phyloP scores from a whole-genome alignment of 441 rosid species.

The Pelargonium australe region DNA sequence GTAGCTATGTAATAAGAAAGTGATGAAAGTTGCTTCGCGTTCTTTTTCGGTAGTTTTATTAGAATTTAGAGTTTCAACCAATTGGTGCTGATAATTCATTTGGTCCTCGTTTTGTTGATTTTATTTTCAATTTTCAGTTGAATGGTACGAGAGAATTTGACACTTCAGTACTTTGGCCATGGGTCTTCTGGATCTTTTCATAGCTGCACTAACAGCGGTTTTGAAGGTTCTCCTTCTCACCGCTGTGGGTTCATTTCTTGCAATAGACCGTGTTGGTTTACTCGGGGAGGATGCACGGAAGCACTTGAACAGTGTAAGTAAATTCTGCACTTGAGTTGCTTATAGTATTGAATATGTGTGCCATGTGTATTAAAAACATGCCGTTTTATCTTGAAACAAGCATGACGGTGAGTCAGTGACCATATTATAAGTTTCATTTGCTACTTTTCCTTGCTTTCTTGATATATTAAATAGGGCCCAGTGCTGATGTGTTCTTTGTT shows the following conservation, averaged over 20 bases:
- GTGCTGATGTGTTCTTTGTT: neutral
- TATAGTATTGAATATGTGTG: neutral
- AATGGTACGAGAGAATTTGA: neutral
- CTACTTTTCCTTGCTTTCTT: neutral
- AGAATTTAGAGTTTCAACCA: neutral
- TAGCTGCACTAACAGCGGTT: slow-evolving; percentile 26
- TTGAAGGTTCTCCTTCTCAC: slow-evolving; percentile 27
- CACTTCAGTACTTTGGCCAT: slow-evolving; percentile 5
- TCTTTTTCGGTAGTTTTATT: too few relatives aligned
- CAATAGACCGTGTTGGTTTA: slow-evolving; percentile 27
- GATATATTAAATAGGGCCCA: neutral
- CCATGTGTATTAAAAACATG: neutral
- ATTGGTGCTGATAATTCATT: neutral
- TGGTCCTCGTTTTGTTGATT: neutral
- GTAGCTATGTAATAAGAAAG: too few relatives aligned
- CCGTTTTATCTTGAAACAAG: neutral
- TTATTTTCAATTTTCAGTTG: slow-evolving; percentile 3
- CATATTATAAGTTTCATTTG: neutral
- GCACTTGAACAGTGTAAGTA: slow-evolving; percentile 41
- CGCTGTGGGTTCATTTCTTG: slow-evolving; percentile 26
- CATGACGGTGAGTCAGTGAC: neutral
- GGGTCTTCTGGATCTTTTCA: slow-evolving; percentile 24
- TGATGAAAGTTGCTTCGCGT: too few relatives aligned
- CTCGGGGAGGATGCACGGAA: slow-evolving; percentile 39
- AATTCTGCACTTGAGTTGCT: neutral